Evolutionary conservation across 371 early-diverging fungal genomes (phyloP).

Genomic region (Chytridium lagenaria): DNA sequence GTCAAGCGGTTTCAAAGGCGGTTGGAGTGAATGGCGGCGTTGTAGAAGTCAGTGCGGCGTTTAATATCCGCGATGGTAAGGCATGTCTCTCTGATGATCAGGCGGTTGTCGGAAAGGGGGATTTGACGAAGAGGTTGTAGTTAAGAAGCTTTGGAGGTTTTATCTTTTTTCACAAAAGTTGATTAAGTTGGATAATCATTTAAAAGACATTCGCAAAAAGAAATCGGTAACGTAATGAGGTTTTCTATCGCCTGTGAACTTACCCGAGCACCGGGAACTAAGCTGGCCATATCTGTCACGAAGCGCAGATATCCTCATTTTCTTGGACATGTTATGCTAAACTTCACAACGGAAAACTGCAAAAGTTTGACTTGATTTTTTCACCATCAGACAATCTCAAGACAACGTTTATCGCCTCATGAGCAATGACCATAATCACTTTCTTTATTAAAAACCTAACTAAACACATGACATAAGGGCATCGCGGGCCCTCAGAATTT

Average conservation of each 20-base stretch:
- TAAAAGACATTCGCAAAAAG: too few species aligned
- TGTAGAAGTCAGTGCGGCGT: slow-evolving; percentile 15
- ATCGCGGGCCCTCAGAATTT: slow-evolving; percentile 62
- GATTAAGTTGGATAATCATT: too few species aligned
- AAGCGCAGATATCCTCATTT: slow-evolving; percentile 22
- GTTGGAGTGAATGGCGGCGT: not conserved
- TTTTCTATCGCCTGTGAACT: too few species aligned
- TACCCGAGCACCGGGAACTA: slow-evolving; percentile 32
- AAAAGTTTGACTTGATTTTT: not conserved
- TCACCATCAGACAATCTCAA: too few species aligned
- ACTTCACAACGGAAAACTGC: too few species aligned
- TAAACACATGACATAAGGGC: not conserved
- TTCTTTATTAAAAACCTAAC: not conserved
- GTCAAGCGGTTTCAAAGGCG: not conserved
- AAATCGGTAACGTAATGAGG: too few species aligned
- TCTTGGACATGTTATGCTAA: too few species aligned
- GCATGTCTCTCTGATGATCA: not conserved
- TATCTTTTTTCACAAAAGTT: too few species aligned
- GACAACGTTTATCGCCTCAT: too few species aligned
- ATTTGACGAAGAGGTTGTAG: slow-evolving; percentile 32
- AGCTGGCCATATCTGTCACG: slow-evolving; percentile 29
- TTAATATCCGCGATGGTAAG: slow-evolving; percentile 19
- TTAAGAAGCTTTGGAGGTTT: slow-evolving; percentile 44
- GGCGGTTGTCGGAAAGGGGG: slow-evolving; percentile 37
- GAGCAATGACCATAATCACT: not conserved